These are phyloP conservation scores for Adansonia gregorii DNA, from an alignment of 441 rosid genomes.

Conservation along the genomic window DNA sequence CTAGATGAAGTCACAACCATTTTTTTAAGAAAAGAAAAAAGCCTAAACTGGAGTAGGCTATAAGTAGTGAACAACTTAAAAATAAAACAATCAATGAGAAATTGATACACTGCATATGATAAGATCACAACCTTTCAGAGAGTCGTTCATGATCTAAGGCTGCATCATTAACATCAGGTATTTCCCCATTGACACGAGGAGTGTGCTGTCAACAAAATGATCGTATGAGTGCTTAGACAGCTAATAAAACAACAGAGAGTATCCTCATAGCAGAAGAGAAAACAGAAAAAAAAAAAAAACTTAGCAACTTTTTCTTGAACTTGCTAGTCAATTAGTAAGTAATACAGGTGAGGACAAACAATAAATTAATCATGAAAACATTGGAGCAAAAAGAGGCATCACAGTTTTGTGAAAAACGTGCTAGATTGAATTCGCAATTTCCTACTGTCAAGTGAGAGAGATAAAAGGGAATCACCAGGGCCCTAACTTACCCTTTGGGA, in stretches of 20 bases:
- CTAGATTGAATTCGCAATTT: conserved; percentile 5
- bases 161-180: conserved; percentile 86
- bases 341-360: conserved; percentile 8
- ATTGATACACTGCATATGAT: conserved; percentile 17
- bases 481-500: conserved; percentile 1
- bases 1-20: neutral
- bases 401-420: neutral
- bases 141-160: conserved; percentile 83
- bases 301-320: neutral
- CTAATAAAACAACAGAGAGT: neutral
- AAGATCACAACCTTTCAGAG: conserved; percentile 72
- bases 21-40: neutral
- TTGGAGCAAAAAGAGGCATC: neutral
- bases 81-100: conserved; percentile 17
- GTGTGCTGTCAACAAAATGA: conserved; percentile 72
- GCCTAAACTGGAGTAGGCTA: neutral
- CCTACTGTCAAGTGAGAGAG: neutral
- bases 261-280: neutral
- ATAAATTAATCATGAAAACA: neutral
- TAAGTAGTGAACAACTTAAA: neutral
- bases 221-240: neutral
- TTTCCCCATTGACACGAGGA: conserved; percentile 78
- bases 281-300: neutral
- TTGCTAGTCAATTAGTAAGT: neutral
- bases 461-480: neutral